Evolutionary conservation across 768 basidiomycete genomes (phyloP).

Genomic region (Tricholoma sp.): DNA sequence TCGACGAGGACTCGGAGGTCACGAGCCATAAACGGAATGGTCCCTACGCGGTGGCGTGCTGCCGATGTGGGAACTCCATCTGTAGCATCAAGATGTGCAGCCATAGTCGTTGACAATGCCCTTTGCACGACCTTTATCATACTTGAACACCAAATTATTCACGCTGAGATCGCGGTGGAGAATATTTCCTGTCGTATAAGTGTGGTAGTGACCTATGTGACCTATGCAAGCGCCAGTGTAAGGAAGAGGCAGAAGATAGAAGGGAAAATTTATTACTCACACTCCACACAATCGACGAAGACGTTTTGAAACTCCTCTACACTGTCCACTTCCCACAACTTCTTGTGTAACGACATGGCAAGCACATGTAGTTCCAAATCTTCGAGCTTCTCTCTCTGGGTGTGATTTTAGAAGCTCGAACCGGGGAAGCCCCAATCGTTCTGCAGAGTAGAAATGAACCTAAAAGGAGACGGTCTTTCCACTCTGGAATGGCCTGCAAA

Average conservation of each 20-base stretch:
- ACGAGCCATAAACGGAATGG: conserved; percentile 23
- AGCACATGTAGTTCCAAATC: conserved; percentile 15
- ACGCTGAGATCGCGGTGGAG: conserved; percentile 21
- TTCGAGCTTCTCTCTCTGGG: neutral
- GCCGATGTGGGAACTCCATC: conserved; percentile 2
- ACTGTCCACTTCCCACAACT: conserved; percentile 19
- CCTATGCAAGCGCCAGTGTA: too few species aligned
- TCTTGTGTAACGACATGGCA: conserved; percentile 14
- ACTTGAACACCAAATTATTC: too few species aligned
- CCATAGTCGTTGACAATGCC: conserved; percentile 2
- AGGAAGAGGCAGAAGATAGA: too few species aligned
- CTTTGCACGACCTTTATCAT: too few species aligned
- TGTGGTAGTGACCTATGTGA: too few species aligned
- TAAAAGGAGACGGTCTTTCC: conserved; percentile 13
- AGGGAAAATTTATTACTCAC: conserved; percentile 15
- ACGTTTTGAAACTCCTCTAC: conserved; percentile 21
- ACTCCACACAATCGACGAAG: conserved; percentile 27
- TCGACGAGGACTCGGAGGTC: neutral
- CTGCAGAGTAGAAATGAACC: conserved; percentile 1
- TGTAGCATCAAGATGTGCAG: conserved; percentile 8
- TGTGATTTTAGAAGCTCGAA: conserved; percentile 4
- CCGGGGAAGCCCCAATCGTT: conserved; percentile 2
- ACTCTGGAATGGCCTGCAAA: conserved; percentile 9
- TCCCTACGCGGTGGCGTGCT: conserved; percentile 22
- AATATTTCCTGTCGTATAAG: conserved; percentile 2